phyloP scores from a whole-genome alignment of 495 filamentous ascomycete genomes.

The Podospora tetraspora region DNA sequence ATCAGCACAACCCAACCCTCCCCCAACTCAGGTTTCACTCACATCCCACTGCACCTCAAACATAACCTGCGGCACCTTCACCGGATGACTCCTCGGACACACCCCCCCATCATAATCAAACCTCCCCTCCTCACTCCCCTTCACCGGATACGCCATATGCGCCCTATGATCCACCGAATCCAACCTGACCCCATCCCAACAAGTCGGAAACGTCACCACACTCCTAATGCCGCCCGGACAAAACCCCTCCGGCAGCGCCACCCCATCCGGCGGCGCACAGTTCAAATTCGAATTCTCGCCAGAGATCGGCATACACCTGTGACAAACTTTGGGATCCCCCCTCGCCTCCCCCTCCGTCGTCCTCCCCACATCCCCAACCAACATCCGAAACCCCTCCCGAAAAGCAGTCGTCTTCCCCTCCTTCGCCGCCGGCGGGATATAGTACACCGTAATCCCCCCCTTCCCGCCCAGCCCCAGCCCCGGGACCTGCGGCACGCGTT shows the following conservation, averaged over 20 bases:
- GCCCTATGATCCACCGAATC: slow-evolving; percentile 36
- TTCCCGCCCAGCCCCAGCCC: slow-evolving; percentile 1
- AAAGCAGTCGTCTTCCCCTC: slow-evolving; percentile 10
- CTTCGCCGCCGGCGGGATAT: slow-evolving; percentile 6
- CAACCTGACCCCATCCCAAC: slow-evolving; percentile 62
- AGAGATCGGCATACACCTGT: slow-evolving; percentile 16
- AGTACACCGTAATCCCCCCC: slow-evolving; percentile 14
- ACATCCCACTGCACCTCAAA: slow-evolving; percentile 23
- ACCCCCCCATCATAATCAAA: slow-evolving; percentile 16
- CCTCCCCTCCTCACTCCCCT: slow-evolving; percentile 3
- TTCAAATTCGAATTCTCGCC: slow-evolving; percentile 14
- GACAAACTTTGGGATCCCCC: slow-evolving; percentile 14
- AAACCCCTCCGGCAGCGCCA: slow-evolving; percentile 12
- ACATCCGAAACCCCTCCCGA: slow-evolving; percentile 10
- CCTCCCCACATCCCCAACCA: slow-evolving; percentile 12
- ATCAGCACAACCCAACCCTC: neutral
- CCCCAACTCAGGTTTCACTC: neutral
- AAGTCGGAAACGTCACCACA: slow-evolving; percentile 59
- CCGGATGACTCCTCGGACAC: slow-evolving; percentile 17
- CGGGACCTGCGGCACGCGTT: slow-evolving; percentile 11
- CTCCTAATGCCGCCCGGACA: slow-evolving; percentile 17
- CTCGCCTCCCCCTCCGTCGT: neutral
- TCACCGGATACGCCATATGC: slow-evolving; percentile 12
- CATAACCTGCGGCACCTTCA: slow-evolving; percentile 23
- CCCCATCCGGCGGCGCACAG: slow-evolving; percentile 11